A percentile compares a stretch with the other conserved stretches of the same genome.
Conservation (phyloP, 1,284 basidiomycete genomes). For the Tranzscheliella williamsii region DNA sequence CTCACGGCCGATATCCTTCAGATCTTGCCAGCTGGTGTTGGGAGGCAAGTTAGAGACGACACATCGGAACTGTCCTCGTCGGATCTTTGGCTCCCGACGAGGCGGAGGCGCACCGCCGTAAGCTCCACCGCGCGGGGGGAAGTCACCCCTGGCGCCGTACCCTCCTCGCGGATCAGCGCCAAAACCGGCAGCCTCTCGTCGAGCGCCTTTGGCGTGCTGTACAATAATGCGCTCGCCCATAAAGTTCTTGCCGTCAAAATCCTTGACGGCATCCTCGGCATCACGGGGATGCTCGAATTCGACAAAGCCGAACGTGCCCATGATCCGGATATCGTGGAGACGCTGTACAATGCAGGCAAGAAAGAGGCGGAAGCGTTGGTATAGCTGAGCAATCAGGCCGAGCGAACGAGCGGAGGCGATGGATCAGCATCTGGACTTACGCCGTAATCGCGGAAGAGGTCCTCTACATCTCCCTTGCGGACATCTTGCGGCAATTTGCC, state of each 20-base stretch:
- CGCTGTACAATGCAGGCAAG: slow-evolving; percentile 5
- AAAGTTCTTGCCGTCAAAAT: slow-evolving; percentile 56
- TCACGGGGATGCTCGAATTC: slow-evolving; percentile 59
- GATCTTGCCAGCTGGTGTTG: slow-evolving; percentile 92
- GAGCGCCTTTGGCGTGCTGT: slow-evolving; percentile 53
- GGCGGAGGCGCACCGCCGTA: slow-evolving; percentile 39
- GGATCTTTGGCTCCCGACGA: slow-evolving; percentile 35
- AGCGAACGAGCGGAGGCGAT: too few relatives aligned
- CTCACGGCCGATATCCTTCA: slow-evolving; percentile 94
- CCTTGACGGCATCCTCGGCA: slow-evolving; percentile 57
- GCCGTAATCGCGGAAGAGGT: slow-evolving; percentile 57
- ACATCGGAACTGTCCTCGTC: slow-evolving; percentile 54
- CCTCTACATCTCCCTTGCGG: slow-evolving; percentile 52
- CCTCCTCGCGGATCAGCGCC: slow-evolving; percentile 26
- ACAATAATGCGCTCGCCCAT: slow-evolving; percentile 59
- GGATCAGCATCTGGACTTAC: too few relatives aligned
- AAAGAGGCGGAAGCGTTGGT: too few relatives aligned
- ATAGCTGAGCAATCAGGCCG: too few relatives aligned
- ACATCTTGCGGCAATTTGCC: slow-evolving; percentile 53
- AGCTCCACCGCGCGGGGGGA: slow-evolving; percentile 27
- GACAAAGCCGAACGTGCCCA: slow-evolving; percentile 58
- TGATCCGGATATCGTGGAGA: slow-evolving; percentile 52
- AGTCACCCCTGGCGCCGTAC: slow-evolving; percentile 32
- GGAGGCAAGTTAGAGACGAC: slow-evolving; percentile 73
- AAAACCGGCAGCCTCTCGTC: slow-evolving; percentile 37